phyloP scores from a whole-genome alignment of 2,329 filamentous ascomycete genomes.

The Botrytis hyacinthi region DNA sequence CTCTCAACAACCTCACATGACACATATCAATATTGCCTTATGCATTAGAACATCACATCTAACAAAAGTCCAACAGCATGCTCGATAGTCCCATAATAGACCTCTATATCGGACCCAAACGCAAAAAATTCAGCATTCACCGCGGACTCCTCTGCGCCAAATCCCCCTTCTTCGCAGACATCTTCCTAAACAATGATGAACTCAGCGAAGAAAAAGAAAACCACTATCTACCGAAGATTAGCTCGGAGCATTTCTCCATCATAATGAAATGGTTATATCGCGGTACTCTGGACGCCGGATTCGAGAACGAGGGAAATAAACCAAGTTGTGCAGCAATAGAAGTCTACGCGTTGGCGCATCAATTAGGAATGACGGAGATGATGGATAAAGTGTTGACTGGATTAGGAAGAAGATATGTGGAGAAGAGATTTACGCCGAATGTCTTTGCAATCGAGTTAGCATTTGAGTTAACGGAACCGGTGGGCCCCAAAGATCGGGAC shows the following conservation, averaged over 20 bases:
- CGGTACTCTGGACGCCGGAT: slow-evolving; percentile 1
- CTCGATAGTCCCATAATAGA: slow-evolving; percentile 17
- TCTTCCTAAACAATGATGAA: slow-evolving; percentile 10
- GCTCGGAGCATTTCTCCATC: slow-evolving; percentile 1
- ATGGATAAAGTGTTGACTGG: background rate
- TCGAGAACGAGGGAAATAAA: slow-evolving; percentile 5
- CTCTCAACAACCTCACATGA: background rate
- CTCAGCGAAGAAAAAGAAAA: slow-evolving; percentile 13
- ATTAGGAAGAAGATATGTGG: slow-evolving; percentile 7
- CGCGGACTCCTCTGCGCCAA: slow-evolving; percentile 14
- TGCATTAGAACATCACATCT: background rate
- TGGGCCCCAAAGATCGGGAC: background rate
- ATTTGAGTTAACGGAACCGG: slow-evolving; percentile 1
- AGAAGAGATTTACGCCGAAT: slow-evolving; percentile 9
- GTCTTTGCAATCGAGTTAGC: slow-evolving; percentile 10
- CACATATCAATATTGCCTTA: background rate
- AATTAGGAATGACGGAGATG: slow-evolving; percentile 1
- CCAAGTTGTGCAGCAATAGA: slow-evolving; percentile 7
- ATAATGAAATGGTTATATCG: slow-evolving; percentile 13
- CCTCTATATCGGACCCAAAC: slow-evolving; percentile 22
- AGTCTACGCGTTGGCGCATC: background rate
- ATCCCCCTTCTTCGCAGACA: slow-evolving; percentile 18
- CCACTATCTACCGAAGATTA: background rate
- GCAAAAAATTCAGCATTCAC: slow-evolving; percentile 20
- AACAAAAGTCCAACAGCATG: background rate